Evolutionary conservation across 176 grass and related monocot species (phyloP).

Genomic region (Aegilops tauschii): DNA sequence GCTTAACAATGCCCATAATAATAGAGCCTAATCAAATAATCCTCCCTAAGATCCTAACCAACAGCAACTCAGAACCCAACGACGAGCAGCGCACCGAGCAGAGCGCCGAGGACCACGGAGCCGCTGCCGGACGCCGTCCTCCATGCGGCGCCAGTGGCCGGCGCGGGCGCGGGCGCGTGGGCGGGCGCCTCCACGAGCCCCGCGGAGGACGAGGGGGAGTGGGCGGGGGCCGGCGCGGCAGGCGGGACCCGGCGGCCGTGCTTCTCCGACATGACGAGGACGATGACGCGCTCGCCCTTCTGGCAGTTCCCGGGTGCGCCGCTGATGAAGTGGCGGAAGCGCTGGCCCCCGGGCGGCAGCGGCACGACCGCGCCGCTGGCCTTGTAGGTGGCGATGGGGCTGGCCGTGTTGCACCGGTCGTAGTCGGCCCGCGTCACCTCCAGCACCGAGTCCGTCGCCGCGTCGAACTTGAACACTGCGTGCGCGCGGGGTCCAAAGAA

Average conservation of each 20-base stretch:
- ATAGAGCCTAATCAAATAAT: slow-evolving; percentile 24
- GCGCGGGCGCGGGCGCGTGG: neutral
- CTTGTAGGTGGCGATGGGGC: slow-evolving; percentile 45
- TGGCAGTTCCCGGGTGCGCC: slow-evolving; percentile 38
- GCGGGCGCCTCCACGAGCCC: neutral
- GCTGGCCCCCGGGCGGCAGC: neutral
- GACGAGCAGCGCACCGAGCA: neutral
- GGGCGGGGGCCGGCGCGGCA: neutral
- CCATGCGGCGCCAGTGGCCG: neutral
- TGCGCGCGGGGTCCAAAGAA: neutral
- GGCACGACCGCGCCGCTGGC: slow-evolving; percentile 36
- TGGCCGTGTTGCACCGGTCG: slow-evolving; percentile 39
- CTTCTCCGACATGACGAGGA: slow-evolving; percentile 60
- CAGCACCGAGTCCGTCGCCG: slow-evolving; percentile 32
- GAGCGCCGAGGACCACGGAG: neutral
- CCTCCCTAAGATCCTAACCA: neutral
- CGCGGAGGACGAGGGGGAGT: neutral
- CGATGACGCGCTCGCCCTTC: slow-evolving; percentile 49
- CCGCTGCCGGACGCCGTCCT: neutral
- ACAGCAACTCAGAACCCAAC: slow-evolving; percentile 4
- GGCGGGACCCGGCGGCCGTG: slow-evolving; percentile 20
- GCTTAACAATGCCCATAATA: neutral
- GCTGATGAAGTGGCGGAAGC: slow-evolving; percentile 47
- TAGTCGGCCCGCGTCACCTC: slow-evolving; percentile 41
- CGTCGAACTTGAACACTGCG: slow-evolving; percentile 42